A percentile compares a stretch with the other conserved stretches of the same genome.
Evolutionary conservation across 2,329 filamentous ascomycete genomes (phyloP).

Genomic region (Arthrinium phaeospermum): DNA sequence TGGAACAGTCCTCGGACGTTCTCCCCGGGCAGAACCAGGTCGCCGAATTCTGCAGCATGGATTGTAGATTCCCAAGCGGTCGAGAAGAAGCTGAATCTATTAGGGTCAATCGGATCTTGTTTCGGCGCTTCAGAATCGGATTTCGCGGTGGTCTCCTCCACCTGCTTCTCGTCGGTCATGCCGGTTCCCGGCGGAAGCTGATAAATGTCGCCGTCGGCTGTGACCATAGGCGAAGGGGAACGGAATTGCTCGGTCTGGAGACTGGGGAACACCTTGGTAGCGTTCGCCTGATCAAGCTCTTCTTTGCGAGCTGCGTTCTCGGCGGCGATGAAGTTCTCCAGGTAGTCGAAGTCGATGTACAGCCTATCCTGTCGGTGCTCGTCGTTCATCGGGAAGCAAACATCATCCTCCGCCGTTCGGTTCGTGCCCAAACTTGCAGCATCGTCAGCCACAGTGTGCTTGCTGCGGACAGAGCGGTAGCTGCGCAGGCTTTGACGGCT

Average conservation of each 20-base stretch:
- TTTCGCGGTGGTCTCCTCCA: conserved; percentile 32
- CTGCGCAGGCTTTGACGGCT: conserved; percentile 66
- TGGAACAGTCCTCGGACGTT: conserved; percentile 86
- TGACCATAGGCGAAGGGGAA: conserved; percentile 45
- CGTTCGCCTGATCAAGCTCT: conserved; percentile 55
- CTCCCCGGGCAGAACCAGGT: conserved; percentile 87
- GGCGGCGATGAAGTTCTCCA: conserved; percentile 85
- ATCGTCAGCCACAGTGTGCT: conserved; percentile 67
- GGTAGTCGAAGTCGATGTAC: conserved; percentile 88
- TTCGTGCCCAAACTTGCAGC: conserved; percentile 65
- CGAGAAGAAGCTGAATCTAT: conserved; percentile 96
- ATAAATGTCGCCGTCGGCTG: conserved; percentile 62
- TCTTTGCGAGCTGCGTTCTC: conserved; percentile 56
- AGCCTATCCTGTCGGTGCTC: conserved; percentile 73
- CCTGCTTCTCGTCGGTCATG: conserved; percentile 53
- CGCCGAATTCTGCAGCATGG: conserved; percentile 86
- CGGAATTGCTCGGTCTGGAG: conserved; percentile 52
- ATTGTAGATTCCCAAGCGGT: conserved; percentile 94
- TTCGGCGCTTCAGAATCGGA: conserved; percentile 43
- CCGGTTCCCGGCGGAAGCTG: conserved; percentile 57
- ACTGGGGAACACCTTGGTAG: conserved; percentile 64
- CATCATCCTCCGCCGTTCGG: conserved; percentile 82
- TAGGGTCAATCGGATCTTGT: conserved; percentile 59
- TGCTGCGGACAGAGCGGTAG: conserved; percentile 44
- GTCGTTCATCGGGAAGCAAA: conserved; percentile 84